Evolutionary conservation across 306 rosid genomes (phyloP).

Genomic region (Echinosophora koreensis): DNA sequence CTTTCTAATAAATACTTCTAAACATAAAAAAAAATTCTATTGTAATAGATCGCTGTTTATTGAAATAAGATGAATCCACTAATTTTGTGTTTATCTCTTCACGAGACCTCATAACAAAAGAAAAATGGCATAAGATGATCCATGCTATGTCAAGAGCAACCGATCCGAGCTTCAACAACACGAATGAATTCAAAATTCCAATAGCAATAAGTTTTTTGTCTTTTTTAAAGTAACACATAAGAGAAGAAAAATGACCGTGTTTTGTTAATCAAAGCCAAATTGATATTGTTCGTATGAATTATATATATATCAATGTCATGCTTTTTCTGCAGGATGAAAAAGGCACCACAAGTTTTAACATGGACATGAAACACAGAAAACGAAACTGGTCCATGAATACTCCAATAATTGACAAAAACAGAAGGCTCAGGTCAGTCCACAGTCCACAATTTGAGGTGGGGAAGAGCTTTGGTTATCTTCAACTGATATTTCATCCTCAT

Average conservation of each 20-base stretch:
- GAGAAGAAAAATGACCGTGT: not conserved
- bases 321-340: constrained; percentile 12
- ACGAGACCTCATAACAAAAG: no score
- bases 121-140: no score
- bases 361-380: constrained; percentile 10
- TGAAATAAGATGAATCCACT: no score
- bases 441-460: constrained; percentile 53
- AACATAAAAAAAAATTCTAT: no score
- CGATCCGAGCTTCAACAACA: no score
- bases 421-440: constrained; percentile 46
- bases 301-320: not conserved
- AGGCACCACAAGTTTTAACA: constrained; percentile 30
- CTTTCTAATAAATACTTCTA: no score
- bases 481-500: constrained; percentile 58
- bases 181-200: not conserved
- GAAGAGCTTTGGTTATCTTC: constrained; percentile 64
- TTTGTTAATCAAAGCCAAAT: constrained; percentile 24
- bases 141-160: no score
- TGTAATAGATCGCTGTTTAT: no score
- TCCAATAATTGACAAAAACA: constrained; percentile 35
- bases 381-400: constrained; percentile 30
- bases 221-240: no score
- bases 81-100: no score
- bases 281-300: not conserved
- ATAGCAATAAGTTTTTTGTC: not conserved